Percentiles rank a stretch among this genome's conserved stretches.
Evolutionary conservation across 78 protist species (phyloP).

Genomic region (Dictyostelium capitatum): DNA sequence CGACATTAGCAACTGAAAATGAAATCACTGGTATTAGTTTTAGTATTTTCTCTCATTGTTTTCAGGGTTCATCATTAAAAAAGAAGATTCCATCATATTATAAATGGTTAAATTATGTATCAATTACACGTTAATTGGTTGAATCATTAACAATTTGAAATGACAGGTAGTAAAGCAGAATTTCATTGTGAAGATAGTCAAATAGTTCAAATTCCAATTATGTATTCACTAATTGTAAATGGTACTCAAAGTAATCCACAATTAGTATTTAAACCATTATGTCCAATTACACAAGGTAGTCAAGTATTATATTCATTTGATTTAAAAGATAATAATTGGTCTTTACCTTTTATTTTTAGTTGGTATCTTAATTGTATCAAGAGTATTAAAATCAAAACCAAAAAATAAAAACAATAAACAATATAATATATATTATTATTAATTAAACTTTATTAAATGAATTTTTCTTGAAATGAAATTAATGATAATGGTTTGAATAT

Average conservation of each 20-base stretch:
- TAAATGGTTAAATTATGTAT: slow-evolving; percentile 36
- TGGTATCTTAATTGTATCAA: slow-evolving; percentile 7
- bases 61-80: slow-evolving; percentile 67
- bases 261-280: slow-evolving; percentile 23
- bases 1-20: slow-evolving; percentile 44
- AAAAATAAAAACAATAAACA: too few relatives aligned
- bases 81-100: slow-evolving; percentile 34
- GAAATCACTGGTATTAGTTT: slow-evolving; percentile 65
- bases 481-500: too few relatives aligned
- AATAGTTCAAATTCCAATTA: slow-evolving; percentile 27
- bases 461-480: too few relatives aligned
- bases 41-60: slow-evolving; percentile 37
- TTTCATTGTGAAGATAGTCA: slow-evolving; percentile 32
- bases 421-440: too few relatives aligned
- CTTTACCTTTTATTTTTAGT: background rate
- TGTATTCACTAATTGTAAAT: background rate
- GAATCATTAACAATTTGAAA: slow-evolving; percentile 52
- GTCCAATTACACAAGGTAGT: slow-evolving; percentile 49
- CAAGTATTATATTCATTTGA: slow-evolving; percentile 42
- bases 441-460: too few relatives aligned
- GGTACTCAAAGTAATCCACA: background rate
- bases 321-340: background rate
- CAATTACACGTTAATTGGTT: slow-evolving; percentile 44
- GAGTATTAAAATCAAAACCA: slow-evolving; percentile 50
- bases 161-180: background rate